Conservation (phyloP, 768 basidiomycete species). For the Collybiopsis confluens region DNA sequence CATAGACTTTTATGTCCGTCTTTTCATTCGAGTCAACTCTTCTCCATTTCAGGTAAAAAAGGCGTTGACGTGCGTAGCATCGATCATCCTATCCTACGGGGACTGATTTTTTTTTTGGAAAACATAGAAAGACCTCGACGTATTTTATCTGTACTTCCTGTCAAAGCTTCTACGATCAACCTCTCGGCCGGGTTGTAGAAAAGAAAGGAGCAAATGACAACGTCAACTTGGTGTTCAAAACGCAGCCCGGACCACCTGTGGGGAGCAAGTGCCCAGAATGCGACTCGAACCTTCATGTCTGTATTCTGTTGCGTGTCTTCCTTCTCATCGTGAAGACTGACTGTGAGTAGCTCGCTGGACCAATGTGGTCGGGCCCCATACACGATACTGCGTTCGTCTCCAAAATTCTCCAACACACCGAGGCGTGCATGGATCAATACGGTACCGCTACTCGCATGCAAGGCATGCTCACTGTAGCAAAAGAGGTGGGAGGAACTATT, state of each 20-base stretch:
- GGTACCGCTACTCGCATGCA: constrained; percentile 83
- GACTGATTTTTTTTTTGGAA: constrained; percentile 4
- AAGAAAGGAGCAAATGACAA: constrained; percentile 53
- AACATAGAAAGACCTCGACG: constrained; percentile 74
- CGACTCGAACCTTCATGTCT: constrained; percentile 68
- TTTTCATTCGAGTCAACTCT: constrained; percentile 79
- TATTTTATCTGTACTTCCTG: constrained; percentile 86
- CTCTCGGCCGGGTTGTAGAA: constrained; percentile 72
- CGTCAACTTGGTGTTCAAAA: constrained; percentile 67
- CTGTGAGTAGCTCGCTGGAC: constrained; percentile 70
- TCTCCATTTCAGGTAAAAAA: constrained; percentile 83
- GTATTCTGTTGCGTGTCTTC: no score
- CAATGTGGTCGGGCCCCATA: constrained; percentile 93
- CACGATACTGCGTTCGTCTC: constrained; percentile 73
- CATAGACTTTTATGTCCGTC: constrained; percentile 94
- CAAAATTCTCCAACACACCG: constrained; percentile 73
- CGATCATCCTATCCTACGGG: not conserved
- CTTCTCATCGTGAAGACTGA: not conserved
- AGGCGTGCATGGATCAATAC: constrained; percentile 58
- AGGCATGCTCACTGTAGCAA: constrained; percentile 91
- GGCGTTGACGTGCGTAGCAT: constrained; percentile 56
- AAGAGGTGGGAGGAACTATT: constrained; percentile 52
- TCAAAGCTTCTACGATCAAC: constrained; percentile 78
- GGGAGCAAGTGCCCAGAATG: constrained; percentile 78
- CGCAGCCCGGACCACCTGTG: constrained; percentile 63